Evolutionary conservation across 345 rosid species (phyloP).

Genomic region (Eucalyptus caleyi): DNA sequence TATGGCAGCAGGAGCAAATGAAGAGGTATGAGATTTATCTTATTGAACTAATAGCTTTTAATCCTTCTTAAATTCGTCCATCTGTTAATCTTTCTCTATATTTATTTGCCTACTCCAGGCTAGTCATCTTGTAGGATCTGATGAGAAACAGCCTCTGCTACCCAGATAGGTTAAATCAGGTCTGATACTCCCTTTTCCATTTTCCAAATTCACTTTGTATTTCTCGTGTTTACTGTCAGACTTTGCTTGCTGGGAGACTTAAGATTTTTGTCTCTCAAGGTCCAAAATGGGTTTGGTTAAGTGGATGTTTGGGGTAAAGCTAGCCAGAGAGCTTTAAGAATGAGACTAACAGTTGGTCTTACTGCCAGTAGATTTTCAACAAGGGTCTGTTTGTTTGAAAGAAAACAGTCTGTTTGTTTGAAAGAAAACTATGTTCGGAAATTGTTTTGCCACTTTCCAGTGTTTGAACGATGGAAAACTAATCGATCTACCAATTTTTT

Average conservation of each 20-base stretch:
- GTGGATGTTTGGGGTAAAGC: not conserved
- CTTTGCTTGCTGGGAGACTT: not conserved
- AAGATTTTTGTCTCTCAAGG: not conserved
- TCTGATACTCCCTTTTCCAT: not conserved
- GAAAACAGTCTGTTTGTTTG: not conserved
- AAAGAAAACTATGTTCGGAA: not conserved
- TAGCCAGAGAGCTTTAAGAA: not conserved
- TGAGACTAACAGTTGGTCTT: not conserved
- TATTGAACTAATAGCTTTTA: not conserved
- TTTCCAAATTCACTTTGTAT: not conserved
- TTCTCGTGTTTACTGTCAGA: not conserved
- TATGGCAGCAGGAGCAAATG: slow-evolving; percentile 13
- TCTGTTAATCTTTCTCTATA: not conserved
- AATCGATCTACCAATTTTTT: not conserved
- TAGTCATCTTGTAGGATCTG: not conserved
- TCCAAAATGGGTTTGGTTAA: not conserved
- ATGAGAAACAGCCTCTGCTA: slow-evolving; percentile 15
- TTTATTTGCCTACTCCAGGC: not conserved
- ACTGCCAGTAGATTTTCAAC: too few species aligned
- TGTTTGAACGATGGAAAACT: not conserved
- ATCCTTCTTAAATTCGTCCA: not conserved
- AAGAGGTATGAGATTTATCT: slow-evolving; percentile 2
- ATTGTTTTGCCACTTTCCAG: not conserved
- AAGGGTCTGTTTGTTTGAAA: not conserved
- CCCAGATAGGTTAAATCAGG: slow-evolving; percentile 1